phyloP scores from a whole-genome alignment of 1,284 basidiomycete species.

The Cryptococcus hybrid region DNA sequence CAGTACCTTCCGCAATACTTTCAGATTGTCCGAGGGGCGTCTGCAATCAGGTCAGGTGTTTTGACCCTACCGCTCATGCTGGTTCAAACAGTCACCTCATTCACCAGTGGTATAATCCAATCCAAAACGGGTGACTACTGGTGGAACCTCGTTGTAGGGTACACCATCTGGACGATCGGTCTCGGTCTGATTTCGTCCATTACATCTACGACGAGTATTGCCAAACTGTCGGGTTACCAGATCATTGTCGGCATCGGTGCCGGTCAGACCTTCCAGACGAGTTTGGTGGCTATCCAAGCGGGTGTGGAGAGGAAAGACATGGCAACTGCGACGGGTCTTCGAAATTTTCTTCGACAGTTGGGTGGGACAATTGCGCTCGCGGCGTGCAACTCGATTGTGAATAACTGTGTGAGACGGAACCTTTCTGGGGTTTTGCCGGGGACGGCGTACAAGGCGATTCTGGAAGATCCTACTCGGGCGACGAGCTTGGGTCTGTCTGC shows the following conservation, averaged over 20 bases:
- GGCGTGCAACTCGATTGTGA: slow-evolving; percentile 30
- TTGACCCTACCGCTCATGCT: slow-evolving; percentile 65
- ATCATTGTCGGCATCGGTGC: slow-evolving; percentile 63
- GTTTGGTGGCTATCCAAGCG: slow-evolving; percentile 57
- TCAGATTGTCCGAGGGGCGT: slow-evolving; percentile 65
- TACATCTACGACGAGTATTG: slow-evolving; percentile 55
- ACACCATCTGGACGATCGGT: slow-evolving; percentile 66
- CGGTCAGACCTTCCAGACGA: slow-evolving; percentile 45
- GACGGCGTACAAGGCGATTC: slow-evolving; percentile 13
- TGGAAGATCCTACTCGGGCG: slow-evolving; percentile 34
- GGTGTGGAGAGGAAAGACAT: slow-evolving; percentile 40
- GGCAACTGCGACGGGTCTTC: slow-evolving; percentile 42
- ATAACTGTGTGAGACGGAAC: slow-evolving; percentile 32
- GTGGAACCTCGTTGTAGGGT: slow-evolving; percentile 63
- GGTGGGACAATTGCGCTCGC: slow-evolving; percentile 36
- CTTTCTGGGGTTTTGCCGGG: slow-evolving; percentile 4
- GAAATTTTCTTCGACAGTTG: slow-evolving; percentile 45
- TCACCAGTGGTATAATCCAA: slow-evolving; percentile 58
- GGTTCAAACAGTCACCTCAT: slow-evolving; percentile 58
- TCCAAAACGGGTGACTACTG: slow-evolving; percentile 65
- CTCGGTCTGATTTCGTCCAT: slow-evolving; percentile 67
- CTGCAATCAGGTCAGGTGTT: slow-evolving; percentile 61
- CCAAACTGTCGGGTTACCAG: slow-evolving; percentile 64
- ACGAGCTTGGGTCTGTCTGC: slow-evolving; percentile 16
- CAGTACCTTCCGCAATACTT: slow-evolving; percentile 67